A percentile compares a stretch with the other conserved stretches of the same genome.
phyloP scores from a whole-genome alignment of 768 basidiomycete species.

The Tylopilus rubrobrunneus region DNA sequence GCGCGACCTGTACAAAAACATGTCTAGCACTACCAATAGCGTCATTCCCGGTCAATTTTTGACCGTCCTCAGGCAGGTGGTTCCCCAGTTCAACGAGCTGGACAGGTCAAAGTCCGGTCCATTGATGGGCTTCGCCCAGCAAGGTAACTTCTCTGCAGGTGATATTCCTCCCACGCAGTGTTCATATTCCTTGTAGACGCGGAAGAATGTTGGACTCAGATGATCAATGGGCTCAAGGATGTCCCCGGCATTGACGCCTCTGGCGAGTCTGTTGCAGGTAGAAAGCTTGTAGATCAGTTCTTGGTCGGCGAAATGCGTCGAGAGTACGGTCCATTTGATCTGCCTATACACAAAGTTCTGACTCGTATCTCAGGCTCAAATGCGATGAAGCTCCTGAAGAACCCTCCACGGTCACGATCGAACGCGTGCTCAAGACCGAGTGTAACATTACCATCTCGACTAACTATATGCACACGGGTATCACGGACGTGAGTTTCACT shows the following conservation, averaged over 20 bases:
- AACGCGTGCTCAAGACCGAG: constrained; percentile 82
- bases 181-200: constrained; percentile 55
- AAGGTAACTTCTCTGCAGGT: constrained; percentile 38
- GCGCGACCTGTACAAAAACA: constrained; percentile 64
- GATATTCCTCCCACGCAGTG: not conserved
- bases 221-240: constrained; percentile 69
- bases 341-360: constrained; percentile 20
- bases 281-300: constrained; percentile 75
- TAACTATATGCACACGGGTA: constrained; percentile 85
- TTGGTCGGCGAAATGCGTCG: constrained; percentile 75
- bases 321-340: constrained; percentile 39
- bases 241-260: constrained; percentile 46
- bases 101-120: constrained; percentile 41
- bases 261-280: constrained; percentile 31
- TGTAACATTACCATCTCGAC: constrained; percentile 88
- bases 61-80: constrained; percentile 62
- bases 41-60: constrained; percentile 72
- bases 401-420: constrained; percentile 52
- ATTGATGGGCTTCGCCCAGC: constrained; percentile 70
- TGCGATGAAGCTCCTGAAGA: constrained; percentile 86
- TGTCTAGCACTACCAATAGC: constrained; percentile 73
- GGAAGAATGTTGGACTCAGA: constrained; percentile 83
- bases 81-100: constrained; percentile 89
- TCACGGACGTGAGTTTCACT: constrained; percentile 59
- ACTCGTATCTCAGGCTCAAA: constrained; percentile 48